These are phyloP conservation scores for Moringa oleifera DNA, from an alignment of 345 rosid genomes.

Conservation along the genomic window DNA sequence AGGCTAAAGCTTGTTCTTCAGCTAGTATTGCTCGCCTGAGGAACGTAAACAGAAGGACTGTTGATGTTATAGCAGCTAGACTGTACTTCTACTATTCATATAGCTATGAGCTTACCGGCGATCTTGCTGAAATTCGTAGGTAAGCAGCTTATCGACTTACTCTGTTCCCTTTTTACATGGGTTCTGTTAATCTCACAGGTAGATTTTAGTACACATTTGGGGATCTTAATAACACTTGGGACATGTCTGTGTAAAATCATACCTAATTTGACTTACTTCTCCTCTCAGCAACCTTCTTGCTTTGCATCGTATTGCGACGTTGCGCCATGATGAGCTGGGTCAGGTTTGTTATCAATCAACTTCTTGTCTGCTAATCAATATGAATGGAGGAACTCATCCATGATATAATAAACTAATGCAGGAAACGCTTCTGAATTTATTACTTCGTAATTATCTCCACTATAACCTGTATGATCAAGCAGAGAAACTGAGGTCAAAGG, in stretches of 20 bases:
- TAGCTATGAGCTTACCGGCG: constrained; percentile 69
- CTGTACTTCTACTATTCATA: constrained; percentile 73
- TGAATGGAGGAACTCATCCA: constrained; percentile 16
- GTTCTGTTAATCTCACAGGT: background rate
- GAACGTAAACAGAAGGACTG: constrained; percentile 64
- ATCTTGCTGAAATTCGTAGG: constrained; percentile 87
- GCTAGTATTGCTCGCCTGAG: constrained; percentile 69
- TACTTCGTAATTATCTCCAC: constrained; percentile 81
- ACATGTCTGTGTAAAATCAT: background rate
- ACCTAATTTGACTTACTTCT: background rate
- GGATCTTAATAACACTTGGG: background rate
- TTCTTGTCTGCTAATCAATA: background rate
- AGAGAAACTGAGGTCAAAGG: constrained; percentile 86
- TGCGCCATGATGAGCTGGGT: constrained; percentile 86
- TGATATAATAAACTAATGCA: constrained; percentile 35
- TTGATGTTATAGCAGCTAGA: constrained; percentile 78
- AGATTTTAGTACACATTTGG: background rate
- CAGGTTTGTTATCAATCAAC: constrained; percentile 42
- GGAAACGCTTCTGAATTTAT: constrained; percentile 86
- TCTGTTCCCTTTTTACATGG: background rate
- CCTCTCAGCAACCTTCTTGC: constrained; percentile 61
- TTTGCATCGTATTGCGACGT: constrained; percentile 73
- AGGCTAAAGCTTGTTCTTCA: constrained; percentile 90
- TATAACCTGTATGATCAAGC: constrained; percentile 86
- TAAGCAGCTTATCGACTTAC: constrained; percentile 22